phyloP scores from a whole-genome alignment of 2,329 filamentous ascomycete species.

The Fusarium dlaminii region DNA sequence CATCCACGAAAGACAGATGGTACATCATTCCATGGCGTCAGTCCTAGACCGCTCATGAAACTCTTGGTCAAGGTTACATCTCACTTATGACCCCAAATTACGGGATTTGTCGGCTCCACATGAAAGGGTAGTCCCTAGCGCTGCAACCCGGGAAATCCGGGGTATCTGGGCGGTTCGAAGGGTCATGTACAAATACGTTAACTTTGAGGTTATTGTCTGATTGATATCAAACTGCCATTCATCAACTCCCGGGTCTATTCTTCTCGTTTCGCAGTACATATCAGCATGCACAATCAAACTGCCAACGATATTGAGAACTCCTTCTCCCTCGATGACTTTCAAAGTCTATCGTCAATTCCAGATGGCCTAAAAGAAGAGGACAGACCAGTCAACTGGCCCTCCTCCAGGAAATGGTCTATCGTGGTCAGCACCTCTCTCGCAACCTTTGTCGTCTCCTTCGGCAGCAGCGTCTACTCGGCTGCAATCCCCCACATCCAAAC shows the following conservation, averaged over 20 bases:
- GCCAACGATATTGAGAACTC: neutral
- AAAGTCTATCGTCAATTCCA: neutral
- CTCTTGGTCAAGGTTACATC: neutral
- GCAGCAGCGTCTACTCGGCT: slow-evolving; percentile 6
- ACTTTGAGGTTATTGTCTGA: rapidly evolving
- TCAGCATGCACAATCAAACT: neutral
- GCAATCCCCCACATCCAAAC: neutral
- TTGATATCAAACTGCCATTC: rapidly evolving
- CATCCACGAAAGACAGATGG: neutral
- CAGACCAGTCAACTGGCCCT: neutral
- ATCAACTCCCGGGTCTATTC: rapidly evolving
- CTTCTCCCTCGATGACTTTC: neutral
- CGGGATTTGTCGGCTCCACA: neutral
- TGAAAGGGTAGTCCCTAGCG: neutral
- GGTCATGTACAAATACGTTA: neutral
- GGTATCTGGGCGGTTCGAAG: neutral
- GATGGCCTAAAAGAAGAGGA: rapidly evolving
- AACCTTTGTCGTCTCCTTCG: slow-evolving; percentile 9
- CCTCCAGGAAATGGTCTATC: neutral
- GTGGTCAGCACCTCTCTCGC: neutral
- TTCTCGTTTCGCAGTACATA: neutral
- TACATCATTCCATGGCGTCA: neutral
- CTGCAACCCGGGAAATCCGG: neutral
- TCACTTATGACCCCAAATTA: neutral
- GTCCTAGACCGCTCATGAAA: neutral